phyloP scores from a whole-genome alignment of 2,329 filamentous ascomycete species.

The Fusarium concolor region DNA sequence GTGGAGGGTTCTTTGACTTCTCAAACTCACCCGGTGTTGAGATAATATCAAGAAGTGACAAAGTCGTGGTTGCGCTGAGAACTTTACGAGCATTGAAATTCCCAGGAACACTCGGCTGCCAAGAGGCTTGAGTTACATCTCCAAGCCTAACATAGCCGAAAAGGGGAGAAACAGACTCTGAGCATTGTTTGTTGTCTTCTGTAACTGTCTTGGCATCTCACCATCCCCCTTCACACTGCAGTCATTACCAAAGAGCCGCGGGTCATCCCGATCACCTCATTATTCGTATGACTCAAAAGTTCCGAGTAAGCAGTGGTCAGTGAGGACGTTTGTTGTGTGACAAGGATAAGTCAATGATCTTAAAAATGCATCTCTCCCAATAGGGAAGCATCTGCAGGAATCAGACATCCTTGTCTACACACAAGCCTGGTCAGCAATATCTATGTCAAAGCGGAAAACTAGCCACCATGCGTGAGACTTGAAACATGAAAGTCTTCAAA shows the following conservation, averaged over 20 bases:
- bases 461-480: background rate
- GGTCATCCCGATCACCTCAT: background rate
- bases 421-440: background rate
- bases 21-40: background rate
- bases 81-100: background rate
- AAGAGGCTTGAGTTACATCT: background rate
- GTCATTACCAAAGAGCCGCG: background rate
- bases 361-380: background rate
- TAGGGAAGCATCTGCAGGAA: background rate
- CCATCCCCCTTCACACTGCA: background rate
- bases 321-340: background rate
- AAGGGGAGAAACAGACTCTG: too few species aligned
- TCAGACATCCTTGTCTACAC: background rate
- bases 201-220: background rate
- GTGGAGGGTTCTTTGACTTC: background rate
- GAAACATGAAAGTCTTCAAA: background rate
- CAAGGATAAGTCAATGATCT: background rate
- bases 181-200: background rate
- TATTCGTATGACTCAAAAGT: background rate
- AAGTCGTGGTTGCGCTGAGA: background rate
- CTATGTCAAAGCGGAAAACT: conserved; percentile 5
- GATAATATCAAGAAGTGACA: conserved; percentile 4
- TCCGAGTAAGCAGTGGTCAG: background rate
- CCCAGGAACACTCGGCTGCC: background rate
- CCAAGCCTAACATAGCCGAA: background rate